Conservation (phyloP, 495 filamentous ascomycete species). For the Chaetomidium leptoderma region DNA sequence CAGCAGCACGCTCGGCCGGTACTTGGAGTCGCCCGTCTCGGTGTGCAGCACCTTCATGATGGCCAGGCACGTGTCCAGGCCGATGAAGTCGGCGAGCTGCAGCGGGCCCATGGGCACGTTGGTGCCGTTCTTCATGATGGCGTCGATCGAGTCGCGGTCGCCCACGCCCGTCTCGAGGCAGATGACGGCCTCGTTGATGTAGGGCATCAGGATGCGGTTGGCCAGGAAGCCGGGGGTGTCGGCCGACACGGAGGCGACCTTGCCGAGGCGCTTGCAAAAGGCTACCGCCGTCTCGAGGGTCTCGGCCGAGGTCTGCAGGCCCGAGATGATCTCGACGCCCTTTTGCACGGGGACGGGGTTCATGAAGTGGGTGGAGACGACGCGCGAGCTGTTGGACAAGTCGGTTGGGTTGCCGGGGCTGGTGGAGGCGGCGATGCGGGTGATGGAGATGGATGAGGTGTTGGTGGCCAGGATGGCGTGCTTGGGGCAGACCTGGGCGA, state of each 20-base stretch:
- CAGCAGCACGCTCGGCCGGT: constrained; percentile 79
- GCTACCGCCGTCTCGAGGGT: constrained; percentile 80
- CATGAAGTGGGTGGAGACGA: constrained; percentile 98
- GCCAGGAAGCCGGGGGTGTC: constrained; percentile 94
- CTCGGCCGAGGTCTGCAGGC: constrained; percentile 78
- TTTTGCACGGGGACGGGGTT: constrained; percentile 97
- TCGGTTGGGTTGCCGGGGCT: constrained; percentile 65
- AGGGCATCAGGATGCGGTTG: constrained; percentile 97
- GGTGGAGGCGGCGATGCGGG: constrained; percentile 85
- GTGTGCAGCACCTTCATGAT: constrained; percentile 96
- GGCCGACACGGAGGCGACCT: constrained; percentile 78
- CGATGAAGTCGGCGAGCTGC: constrained; percentile 93
- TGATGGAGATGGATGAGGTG: constrained; percentile 96
- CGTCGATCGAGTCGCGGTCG: constrained; percentile 82
- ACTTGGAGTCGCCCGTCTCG: constrained; percentile 93
- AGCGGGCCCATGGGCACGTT: constrained; percentile 98
- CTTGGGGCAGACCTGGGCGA: constrained; percentile 77
- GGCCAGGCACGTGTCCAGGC: constrained; percentile 89
- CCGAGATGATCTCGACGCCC: constrained; percentile 94
- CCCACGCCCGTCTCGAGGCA: constrained; percentile 94
- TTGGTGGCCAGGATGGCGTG: constrained; percentile 95
- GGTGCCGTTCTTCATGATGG: constrained; percentile 98
- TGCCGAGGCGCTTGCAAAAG: constrained; percentile 89
- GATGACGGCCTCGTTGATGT: constrained; percentile 97
- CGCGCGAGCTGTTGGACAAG: constrained; percentile 75